Base-by-base conservation (phyloP, 768 basidiomycete genomes). In the Calocera cornea region DNA sequence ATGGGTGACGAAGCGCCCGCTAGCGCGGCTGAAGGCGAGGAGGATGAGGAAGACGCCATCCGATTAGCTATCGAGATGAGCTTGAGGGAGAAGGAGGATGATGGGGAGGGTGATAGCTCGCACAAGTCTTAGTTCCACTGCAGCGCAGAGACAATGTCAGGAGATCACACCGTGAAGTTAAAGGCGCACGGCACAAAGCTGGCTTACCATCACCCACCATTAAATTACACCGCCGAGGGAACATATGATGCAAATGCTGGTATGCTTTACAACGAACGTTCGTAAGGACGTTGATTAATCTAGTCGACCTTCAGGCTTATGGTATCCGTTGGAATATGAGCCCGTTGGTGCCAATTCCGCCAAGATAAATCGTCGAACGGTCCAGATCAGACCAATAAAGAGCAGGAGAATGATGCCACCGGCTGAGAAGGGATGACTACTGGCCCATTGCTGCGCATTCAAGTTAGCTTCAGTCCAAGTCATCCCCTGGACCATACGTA, bases 1-100 rank as follows among this genome's bases (percentile, higher is more conserved):
- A 80, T 83, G 71, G 69, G 70, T 17, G 74, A 74, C 31, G 75
- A 70, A 0, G 86, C 86, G 38, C 81, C 79, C 19, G 65, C 54
- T n/a, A 71, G 68, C 19, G 66, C 47, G 27, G 70, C 77, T 74
- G 81, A 77, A 41, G 77, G 73, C 10, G 78, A 76, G 22, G 77
- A 73, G 10, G 82, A 79, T 0, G 85, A 79, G 73, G 95, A 97
- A 71, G 93, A 87, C 66, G 94, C 88, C 34, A 97, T 97, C 74
- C 86, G 87, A 54, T 80, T 85, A 54, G 97, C 95, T 16, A 97
- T 97, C 71, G 86, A 86, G 76, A 92, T 95, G 92, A 95, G 93
- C 74, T 88, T 95, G 90, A 83, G 86, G 74, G 80, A 81, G 63
- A 80, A 83, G 68, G 80, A 84, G 64, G 77, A 83, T 41, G 76